Conservation (phyloP, 2,329 filamentous ascomycete genomes). For the Colletotrichum salicis region DNA sequence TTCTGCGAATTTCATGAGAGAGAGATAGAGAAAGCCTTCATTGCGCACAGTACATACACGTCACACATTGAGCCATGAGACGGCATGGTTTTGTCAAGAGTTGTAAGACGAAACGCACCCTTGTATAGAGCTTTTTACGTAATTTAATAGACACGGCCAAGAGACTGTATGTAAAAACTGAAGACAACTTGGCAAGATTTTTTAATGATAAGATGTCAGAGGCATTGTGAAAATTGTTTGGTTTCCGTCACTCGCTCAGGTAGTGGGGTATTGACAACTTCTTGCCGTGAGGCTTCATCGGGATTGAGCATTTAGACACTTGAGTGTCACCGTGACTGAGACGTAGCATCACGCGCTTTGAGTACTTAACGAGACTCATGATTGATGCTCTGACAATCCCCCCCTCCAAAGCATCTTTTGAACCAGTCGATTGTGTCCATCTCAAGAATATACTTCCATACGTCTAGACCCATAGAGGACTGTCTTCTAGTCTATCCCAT, state of each 20-base stretch:
- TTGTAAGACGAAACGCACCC: not conserved
- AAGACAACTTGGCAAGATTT: too few relatives aligned
- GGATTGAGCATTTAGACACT: too few relatives aligned
- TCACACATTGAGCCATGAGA: not conserved
- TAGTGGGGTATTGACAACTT: too few relatives aligned
- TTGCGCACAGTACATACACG: not conserved
- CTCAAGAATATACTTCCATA: not conserved
- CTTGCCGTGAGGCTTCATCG: too few relatives aligned
- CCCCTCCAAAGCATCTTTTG: too few relatives aligned
- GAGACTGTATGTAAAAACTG: not conserved
- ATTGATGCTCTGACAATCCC: too few relatives aligned
- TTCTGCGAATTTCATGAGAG: not conserved
- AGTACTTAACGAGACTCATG: too few relatives aligned
- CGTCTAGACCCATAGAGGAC: not conserved
- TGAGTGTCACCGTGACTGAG: too few relatives aligned
- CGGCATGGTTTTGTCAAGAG: not conserved
- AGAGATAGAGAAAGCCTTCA: constrained; percentile 20
- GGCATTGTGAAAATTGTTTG: too few relatives aligned
- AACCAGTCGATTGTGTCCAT: not conserved
- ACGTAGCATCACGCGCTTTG: too few relatives aligned
- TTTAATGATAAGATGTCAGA: too few relatives aligned
- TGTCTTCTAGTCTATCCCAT: not conserved
- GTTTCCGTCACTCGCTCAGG: too few relatives aligned
- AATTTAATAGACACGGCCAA: constrained; percentile 23
- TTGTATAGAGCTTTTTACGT: constrained; percentile 21